phyloP scores from a whole-genome alignment of 345 rosid species.

The Limnanthes douglasii region DNA sequence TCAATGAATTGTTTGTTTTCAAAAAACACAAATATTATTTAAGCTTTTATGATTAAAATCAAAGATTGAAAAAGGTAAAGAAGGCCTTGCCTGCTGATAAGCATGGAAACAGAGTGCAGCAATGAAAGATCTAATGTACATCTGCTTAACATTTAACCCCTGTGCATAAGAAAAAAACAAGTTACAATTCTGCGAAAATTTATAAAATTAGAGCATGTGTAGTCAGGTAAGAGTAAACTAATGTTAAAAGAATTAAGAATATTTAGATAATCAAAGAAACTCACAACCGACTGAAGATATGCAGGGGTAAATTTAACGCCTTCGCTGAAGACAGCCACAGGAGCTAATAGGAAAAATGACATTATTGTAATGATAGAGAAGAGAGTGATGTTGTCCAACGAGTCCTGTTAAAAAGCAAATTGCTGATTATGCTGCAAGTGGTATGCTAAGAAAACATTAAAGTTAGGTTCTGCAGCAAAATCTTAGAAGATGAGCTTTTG shows the following conservation, averaged over 20 bases:
- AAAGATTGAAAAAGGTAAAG: no score
- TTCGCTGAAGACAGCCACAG: conserved; percentile 64
- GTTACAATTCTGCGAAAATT: no score
- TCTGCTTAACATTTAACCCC: conserved; percentile 67
- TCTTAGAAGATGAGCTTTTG: no score
- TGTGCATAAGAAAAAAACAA: conserved; percentile 14
- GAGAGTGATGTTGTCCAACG: conserved; percentile 93
- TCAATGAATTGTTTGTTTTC: no score
- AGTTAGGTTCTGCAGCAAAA: no score
- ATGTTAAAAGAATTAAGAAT: background rate
- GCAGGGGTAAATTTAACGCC: conserved; percentile 90
- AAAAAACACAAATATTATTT: no score
- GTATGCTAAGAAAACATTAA: background rate
- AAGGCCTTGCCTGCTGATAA: conserved; percentile 72
- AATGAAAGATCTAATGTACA: conserved; percentile 43
- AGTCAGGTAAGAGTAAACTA: conserved; percentile 5
- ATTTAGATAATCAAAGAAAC: conserved; percentile 15
- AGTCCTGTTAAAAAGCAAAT: conserved; percentile 37
- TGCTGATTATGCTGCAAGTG: background rate
- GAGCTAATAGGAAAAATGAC: conserved; percentile 78
- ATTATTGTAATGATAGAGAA: conserved; percentile 95
- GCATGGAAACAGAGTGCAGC: conserved; percentile 97
- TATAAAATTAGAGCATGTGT: conserved; percentile 6
- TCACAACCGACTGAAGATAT: conserved; percentile 68
- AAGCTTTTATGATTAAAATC: no score